Base-by-base conservation (phyloP, 2,329 filamentous ascomycete species). In the Talaromyces sp. region DNA sequence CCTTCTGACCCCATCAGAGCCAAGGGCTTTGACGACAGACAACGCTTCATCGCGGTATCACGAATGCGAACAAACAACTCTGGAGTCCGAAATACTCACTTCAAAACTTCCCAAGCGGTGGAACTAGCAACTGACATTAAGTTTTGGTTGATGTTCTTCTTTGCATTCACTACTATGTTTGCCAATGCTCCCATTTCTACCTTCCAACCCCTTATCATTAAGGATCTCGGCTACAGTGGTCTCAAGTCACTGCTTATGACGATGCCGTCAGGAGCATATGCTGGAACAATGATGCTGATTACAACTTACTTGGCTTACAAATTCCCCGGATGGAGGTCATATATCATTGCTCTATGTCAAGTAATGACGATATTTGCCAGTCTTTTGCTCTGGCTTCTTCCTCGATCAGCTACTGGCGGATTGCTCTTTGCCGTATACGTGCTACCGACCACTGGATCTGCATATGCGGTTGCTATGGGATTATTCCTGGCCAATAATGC, bases 1-100 rank as follows among this genome's bases (percentile, higher is more conserved):
- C 43, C 43, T 14, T 35, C 45, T 19, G 60, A 62, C 9, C 60
- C 60, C 6, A 41, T 54, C 31, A 10, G 45, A 24, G 60, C 45
- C n/a, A 62, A 54, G 39, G 60, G 43, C 3, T 54, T 62, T 31
- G 13, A 41, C 14, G 35, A 41, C 4, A 19, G 60, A 62, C 27
- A 62, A 41, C 60, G 60, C 9, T 62, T 37, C 33, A 62, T 62
- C 35, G 60, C 60, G 6, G 60, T 62, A 37, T 52, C 60, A 5
- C 47, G 60, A 19, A 35, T 62, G 60, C 60, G 47, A 11, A 62
- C 43, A 50, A 62, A 62, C 33, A 62, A 61, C 19, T 50, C 59
- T 3, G 59, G 59, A 16, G 59, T 61, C 3, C 59, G 59, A 3
- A 61, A 61, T 14, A 49, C 43, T 13, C 43, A 61, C 27, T 61